Base-by-base conservation (phyloP, 257 asterid genomes). In the Solanum bulbocastanum region DNA sequence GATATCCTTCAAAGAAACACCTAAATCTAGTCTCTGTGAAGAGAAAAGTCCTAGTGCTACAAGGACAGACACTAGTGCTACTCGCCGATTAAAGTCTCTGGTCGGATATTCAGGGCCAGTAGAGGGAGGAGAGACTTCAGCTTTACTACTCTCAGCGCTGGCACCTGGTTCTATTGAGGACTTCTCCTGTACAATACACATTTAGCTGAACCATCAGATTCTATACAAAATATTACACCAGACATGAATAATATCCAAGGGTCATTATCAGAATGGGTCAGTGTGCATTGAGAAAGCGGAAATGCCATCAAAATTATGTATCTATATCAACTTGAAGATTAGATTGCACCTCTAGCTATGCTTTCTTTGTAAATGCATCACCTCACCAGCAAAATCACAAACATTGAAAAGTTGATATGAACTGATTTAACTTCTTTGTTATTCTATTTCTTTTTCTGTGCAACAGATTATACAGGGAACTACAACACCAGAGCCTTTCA, bases 1-100 rank as follows among this genome's bases (percentile, higher is more conserved):
- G 72, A 97, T 93, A 85, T 97, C 99, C 93, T 95, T 97, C 91
- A 97, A 93, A 65, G 99, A 95, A 79, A 92, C 89, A 33, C 98
- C 95, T 10, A 96, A 93, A 84, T 97, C 99, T 86, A 97, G 91
- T 23, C 99, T 94, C 10, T 72, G 56, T 3, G 98, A 92, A 83
- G 92, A 73, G 93, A 96, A 94, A 71, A 97, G 88, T 33, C 98
- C 99, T 11, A 95, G 89, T 4, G 99, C 99, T 32, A 93, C 98
- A 87, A 93, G 44, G 18, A 91, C 76, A 68, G 99, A 92, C 86
- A 82, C 93, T 58, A 94, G 89, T 6, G 99, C 99, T 68, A 96
- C 91, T 86, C 90, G 92, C 91, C 90, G 90, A 89, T 94, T 97
- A 40, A 96, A 89, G 14, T 68, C 91, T 89, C 91, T 95, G 90